Conservation (phyloP, 2,329 filamentous ascomycete species). For the Dendrostoma leiphaemia region DNA sequence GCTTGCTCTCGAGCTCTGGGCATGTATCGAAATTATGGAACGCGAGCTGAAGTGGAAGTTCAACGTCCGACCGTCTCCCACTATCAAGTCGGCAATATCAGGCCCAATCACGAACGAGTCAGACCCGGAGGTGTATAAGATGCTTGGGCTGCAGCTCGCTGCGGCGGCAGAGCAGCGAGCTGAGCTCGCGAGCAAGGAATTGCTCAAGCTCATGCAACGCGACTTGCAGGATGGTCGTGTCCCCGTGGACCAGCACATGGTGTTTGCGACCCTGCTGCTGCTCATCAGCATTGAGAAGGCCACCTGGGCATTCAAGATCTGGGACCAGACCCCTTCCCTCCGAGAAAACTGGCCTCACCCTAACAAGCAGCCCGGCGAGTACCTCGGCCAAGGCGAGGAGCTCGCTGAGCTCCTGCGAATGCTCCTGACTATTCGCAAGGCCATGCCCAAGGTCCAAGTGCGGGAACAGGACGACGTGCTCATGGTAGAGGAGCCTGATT, state of each 20-base stretch:
- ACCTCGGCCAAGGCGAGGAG: constrained; percentile 57
- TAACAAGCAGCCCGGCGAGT: constrained; percentile 52
- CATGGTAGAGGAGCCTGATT: constrained; percentile 44
- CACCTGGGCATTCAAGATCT: constrained; percentile 67
- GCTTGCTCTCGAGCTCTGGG: constrained; percentile 62
- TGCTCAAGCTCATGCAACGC: constrained; percentile 61
- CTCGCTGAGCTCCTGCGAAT: constrained; percentile 59
- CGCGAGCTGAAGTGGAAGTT: constrained; percentile 62
- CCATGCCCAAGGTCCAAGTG: constrained; percentile 51
- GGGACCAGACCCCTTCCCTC: constrained; percentile 55
- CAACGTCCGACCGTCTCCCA: constrained; percentile 42
- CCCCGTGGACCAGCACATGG: constrained; percentile 59
- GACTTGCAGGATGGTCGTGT: constrained; percentile 60
- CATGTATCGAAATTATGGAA: constrained; percentile 63
- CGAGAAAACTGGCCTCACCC: constrained; percentile 59
- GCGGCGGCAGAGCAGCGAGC: constrained; percentile 64
- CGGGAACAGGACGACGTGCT: constrained; percentile 48
- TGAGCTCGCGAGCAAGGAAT: constrained; percentile 53
- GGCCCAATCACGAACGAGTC: constrained; percentile 51
- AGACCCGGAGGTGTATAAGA: constrained; percentile 57
- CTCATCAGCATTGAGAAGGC: constrained; percentile 67
- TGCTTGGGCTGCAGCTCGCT: constrained; percentile 63
- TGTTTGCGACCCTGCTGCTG: constrained; percentile 60
- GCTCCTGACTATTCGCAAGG: constrained; percentile 59
- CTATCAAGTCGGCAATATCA: constrained; percentile 34